A percentile compares a stretch with the other conserved stretches of the same genome.
Evolutionary conservation across 1,284 basidiomycete genomes (phyloP).

Genomic region (Coniferiporia sulphurascens): DNA sequence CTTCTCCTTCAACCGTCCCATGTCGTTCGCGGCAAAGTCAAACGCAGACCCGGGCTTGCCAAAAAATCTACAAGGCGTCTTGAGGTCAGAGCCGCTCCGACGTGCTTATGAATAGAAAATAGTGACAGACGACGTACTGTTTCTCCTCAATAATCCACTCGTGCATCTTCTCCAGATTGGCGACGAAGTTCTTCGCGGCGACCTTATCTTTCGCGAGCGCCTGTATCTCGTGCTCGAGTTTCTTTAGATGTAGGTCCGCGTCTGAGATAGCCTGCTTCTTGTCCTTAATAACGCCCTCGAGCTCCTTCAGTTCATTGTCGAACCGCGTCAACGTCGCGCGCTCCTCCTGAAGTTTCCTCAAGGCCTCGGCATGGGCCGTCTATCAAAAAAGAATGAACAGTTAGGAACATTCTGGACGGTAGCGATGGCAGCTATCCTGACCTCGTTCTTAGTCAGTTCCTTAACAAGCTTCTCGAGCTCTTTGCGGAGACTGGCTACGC

Average conservation of each 20-base stretch:
- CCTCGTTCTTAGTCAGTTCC: slow-evolving; percentile 52
- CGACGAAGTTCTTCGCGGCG: slow-evolving; percentile 39
- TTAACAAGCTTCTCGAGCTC: slow-evolving; percentile 60
- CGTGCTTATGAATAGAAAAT: background rate
- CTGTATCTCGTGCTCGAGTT: slow-evolving; percentile 49
- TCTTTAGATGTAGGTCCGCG: slow-evolving; percentile 65
- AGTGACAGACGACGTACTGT: slow-evolving; percentile 47
- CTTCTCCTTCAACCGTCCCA: slow-evolving; percentile 58
- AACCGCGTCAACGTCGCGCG: slow-evolving; percentile 83
- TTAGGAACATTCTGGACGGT: too few relatives aligned
- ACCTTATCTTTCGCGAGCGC: slow-evolving; percentile 51
- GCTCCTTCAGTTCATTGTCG: slow-evolving; percentile 80
- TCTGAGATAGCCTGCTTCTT: slow-evolving; percentile 77
- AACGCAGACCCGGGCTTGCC: slow-evolving; percentile 80
- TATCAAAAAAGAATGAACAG: slow-evolving; percentile 28
- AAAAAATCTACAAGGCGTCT: slow-evolving; percentile 52
- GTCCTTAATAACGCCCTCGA: slow-evolving; percentile 76
- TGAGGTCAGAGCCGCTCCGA: background rate
- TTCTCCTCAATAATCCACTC: slow-evolving; percentile 89
- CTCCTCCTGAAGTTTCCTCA: slow-evolving; percentile 75
- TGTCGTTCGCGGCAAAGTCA: slow-evolving; percentile 77
- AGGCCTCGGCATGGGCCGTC: slow-evolving; percentile 58
- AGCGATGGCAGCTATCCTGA: slow-evolving; percentile 25
- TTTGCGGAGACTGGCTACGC: slow-evolving; percentile 54
- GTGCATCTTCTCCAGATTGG: slow-evolving; percentile 73